Evolutionary conservation across 2,329 filamentous ascomycete genomes (phyloP).

Genomic region (Monosporascus sp.): DNA sequence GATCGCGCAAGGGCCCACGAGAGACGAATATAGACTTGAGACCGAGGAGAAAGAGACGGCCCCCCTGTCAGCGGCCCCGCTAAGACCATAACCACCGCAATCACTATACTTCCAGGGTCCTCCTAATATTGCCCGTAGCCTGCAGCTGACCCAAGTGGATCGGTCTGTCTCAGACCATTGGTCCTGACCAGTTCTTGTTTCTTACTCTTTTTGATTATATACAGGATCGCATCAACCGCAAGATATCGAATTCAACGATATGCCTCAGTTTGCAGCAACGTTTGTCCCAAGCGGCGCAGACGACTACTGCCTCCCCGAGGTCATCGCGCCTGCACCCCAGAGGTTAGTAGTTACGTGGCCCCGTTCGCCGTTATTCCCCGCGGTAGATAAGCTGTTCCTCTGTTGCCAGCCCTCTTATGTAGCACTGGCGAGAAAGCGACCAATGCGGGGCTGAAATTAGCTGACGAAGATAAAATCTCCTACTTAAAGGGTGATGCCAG

Average conservation of each 20-base stretch:
- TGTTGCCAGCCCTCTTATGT: background rate
- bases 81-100: background rate
- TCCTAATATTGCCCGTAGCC: background rate
- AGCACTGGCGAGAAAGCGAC: background rate
- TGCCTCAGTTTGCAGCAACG: conserved; percentile 49
- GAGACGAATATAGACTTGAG: background rate
- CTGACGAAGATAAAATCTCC: conserved; percentile 5
- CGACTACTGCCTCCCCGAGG: conserved; percentile 58
- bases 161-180: conserved; percentile 11
- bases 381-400: background rate
- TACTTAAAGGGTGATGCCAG: conserved; percentile 74
- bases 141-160: conserved; percentile 7
- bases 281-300: conserved; percentile 55
- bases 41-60: background rate
- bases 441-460: background rate
- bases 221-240: conserved; percentile 26
- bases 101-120: background rate
- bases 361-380: background rate
- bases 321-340: conserved; percentile 53
- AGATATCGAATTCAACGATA: conserved; percentile 32
- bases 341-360: conserved; percentile 37
- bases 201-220: conserved; percentile 21
- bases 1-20: background rate
- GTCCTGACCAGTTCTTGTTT: conserved; percentile 15
- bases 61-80: background rate